Base-by-base conservation (phyloP, 2,329 filamentous ascomycete genomes). In the Cercospora janseana region DNA sequence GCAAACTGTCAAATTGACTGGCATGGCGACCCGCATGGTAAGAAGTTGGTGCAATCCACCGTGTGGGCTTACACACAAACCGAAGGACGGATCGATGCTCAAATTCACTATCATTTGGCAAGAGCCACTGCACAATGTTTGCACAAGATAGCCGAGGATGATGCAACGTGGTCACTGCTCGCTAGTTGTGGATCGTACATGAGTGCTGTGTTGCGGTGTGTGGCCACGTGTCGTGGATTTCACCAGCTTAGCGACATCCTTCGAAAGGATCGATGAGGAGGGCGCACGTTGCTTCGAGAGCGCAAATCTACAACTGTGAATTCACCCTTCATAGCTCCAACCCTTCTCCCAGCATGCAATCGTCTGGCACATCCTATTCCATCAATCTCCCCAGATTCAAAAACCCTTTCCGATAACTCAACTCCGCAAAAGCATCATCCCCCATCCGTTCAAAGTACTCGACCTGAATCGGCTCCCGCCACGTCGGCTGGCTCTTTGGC, bases 371-470 rank as follows among this genome's bases (percentile, higher is more conserved):
- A 3, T 13, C 15, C 32, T 38, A 34, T n/a, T 21, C 31, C 20
- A 34, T 51, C 37, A 45, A 46, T 49, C 9, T 49, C 13, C 48
- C 56, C n/a, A 41, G 48, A 21, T 54, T 46, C 37, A 60, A 40
- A 47, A 50, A 58, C 20, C 28, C 51, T 42, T 51, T 42, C 44
- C 48, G 31, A 40, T 50, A 59, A n/a, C n/a, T n/a, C n/a, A n/a
- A n/a, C n/a, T n/a, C n/a, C 27, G 40, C 47, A 28, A 45, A 42
- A 12, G 13, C 15, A 13, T 49, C 54, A 44, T 59, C 56, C 6
- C 45, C 51, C 12, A 46, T 41, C 12, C 58, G 24, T 48, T 61
- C 56, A 32, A 50, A 55, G 34, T 49, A 59, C 52, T 60, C 53
- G 15, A 61, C 47, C 40, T 55, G 13, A 10, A 46, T 24, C 12